Evolutionary conservation across 116 monocot genomes (phyloP).

Genomic region (Dioscorea cayenensis): DNA sequence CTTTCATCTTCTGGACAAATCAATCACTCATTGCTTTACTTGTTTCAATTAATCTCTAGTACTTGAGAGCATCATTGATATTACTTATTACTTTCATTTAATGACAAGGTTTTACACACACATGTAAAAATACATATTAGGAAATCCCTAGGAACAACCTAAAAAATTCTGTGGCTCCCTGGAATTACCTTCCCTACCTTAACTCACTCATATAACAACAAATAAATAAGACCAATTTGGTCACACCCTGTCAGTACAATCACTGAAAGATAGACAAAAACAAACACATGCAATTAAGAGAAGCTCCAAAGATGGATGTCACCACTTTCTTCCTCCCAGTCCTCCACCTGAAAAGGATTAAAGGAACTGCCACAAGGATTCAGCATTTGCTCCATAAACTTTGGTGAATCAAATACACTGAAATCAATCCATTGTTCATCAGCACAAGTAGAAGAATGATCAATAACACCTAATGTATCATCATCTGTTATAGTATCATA

Average conservation of each 20-base stretch:
- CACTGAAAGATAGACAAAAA: background rate
- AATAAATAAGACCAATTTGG: background rate
- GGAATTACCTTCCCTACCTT: background rate
- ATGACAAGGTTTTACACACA: background rate
- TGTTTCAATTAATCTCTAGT: no score
- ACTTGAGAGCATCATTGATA: background rate
- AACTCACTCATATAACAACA: background rate
- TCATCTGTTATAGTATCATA: background rate
- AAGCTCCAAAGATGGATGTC: constrained; percentile 56
- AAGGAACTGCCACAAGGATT: constrained; percentile 17
- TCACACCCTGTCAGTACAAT: background rate
- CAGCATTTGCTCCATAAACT: constrained; percentile 43
- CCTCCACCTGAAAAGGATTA: constrained; percentile 8
- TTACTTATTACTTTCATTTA: background rate
- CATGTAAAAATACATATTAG: background rate
- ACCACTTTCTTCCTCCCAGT: constrained; percentile 24
- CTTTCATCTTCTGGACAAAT: no score
- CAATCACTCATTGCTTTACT: no score
- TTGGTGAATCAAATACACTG: constrained; percentile 49
- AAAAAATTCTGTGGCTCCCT: background rate
- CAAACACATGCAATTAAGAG: constrained; percentile 6
- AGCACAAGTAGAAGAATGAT: no score
- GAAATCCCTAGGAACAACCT: background rate
- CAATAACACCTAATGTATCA: background rate
- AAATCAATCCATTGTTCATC: constrained; percentile 20